phyloP scores from a whole-genome alignment of 345 rosid species.

The Iberis pinnata region DNA sequence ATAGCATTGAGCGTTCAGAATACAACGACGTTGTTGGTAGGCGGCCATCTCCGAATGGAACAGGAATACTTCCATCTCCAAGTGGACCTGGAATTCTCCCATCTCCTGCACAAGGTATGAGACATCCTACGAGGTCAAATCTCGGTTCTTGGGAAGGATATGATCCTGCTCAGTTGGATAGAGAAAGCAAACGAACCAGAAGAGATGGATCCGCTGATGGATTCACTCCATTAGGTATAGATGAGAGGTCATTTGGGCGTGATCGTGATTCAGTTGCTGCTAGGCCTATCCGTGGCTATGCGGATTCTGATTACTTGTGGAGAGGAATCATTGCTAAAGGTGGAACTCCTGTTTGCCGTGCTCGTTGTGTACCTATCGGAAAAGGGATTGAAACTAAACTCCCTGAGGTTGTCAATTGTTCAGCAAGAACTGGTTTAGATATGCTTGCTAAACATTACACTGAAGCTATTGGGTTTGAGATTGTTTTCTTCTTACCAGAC shows the following conservation, averaged over 20 bases:
- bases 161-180: constrained; percentile 49
- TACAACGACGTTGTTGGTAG: constrained; percentile 41
- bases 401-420: constrained; percentile 88
- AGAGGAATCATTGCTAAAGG: constrained; percentile 55
- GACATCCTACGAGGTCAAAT: constrained; percentile 44
- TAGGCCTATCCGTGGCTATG: constrained; percentile 30
- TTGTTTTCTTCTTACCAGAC: constrained; percentile 89
- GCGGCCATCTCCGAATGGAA: constrained; percentile 55
- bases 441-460: constrained; percentile 75
- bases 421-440: constrained; percentile 97
- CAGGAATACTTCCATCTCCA: constrained; percentile 54
- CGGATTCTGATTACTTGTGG: constrained; percentile 53
- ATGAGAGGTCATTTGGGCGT: constrained; percentile 42
- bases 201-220: constrained; percentile 49
- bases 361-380: constrained; percentile 53
- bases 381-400: constrained; percentile 40
- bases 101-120: constrained; percentile 47
- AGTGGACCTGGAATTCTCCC: constrained; percentile 45
- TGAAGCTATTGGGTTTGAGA: constrained; percentile 72
- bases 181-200: constrained; percentile 64
- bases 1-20: constrained; percentile 51
- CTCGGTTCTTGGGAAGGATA: constrained; percentile 71
- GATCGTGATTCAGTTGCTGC: constrained; percentile 42
- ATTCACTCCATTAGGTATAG: constrained; percentile 46
- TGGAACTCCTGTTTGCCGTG: constrained; percentile 53